Base-by-base conservation (phyloP, 2,329 filamentous ascomycete species). In the Pezicula carpinea region DNA sequence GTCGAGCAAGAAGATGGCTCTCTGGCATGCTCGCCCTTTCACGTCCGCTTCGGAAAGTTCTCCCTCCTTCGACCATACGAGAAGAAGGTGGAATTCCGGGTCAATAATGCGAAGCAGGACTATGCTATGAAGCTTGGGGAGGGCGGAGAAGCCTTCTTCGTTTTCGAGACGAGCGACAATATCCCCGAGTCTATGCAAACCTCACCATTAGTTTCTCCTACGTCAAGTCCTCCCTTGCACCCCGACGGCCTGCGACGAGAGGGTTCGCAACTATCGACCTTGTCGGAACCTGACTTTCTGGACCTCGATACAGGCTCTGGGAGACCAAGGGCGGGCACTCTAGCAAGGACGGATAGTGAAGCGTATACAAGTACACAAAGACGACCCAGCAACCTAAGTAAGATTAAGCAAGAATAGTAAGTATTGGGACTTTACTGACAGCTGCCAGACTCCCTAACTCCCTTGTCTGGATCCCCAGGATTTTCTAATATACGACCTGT, bases 81-180 rank as follows among this genome's bases (percentile, higher is more conserved):
- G 69, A 99, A 99, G 72, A 99, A 97, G 79, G 93, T 99, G 62
- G 91, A 97, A 69, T 99, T 99, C 71, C 80, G 80, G 59, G 91
- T 99, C 76, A 99, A 99, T 75, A 87, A 88, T 61, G 72, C 79
- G 51, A 95, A 93, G 69, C 90, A 96, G 66, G 78, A 93, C 57
- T 96, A 95, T 73, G 83, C 93, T 39, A 99, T 99, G 93, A 99
- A 99, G 71, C 78, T 99, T 17, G 93, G 93, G 38, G 93, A 99
- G 65, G 93, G 89, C 44, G 93, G 93, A 55, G 93, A 99, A 72
- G 93, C 93, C 21, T 99, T 99, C 71, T 99, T 99, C 68, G 90
- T 99, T 54, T 97, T 99, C 62, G 90, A 97, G 71, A 99, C 93
- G 7, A 86, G 85, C 44, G 89, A 92, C 57, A 85, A 82, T 60